Base-by-base conservation (phyloP, 306 rosid genomes). In the Prunus kanzakura region DNA sequence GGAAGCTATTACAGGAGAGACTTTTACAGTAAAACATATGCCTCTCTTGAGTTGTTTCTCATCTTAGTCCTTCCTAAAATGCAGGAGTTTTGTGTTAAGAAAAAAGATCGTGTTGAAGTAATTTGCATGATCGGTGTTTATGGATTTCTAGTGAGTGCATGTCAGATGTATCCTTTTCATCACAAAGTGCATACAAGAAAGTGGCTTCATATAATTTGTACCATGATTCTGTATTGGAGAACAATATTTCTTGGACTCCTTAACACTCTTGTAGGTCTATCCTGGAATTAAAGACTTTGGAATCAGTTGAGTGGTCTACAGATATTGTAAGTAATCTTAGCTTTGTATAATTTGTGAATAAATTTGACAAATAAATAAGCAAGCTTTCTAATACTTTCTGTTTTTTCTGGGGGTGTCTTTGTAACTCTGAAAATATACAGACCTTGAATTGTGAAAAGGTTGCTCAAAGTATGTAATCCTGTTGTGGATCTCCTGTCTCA, bases 51-150 rank as follows among this genome's bases (percentile, higher is more conserved):
- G 63, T 71, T 64, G 29, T 16, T 54, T 51, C 66, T 27, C 43
- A 54, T 84, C 54, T 11, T 52, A 67, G 51, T n/a, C 20, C 72
- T 76, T 30, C 13, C 2, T 78, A 11, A 67, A 82, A 66, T 79
- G 87, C 87, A 91, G 93, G 96, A 91, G 77, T 91, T 82, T 52
- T 88, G 83, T 76, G 93, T 87, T 2, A 91, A 88, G 88, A 82
- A 76, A 64, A 88, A 85, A 50, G 91, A 91, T 61, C 90, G 85
- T 1, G 76, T 85, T 47, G 96, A 91, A 80, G 87, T 82, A 2
- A 80, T 91, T 72, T 63, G 80, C 57, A 91, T 91, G 96, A 45
- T 91, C 5, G 91, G 93, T 58, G 64, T 84, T 76, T 91, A 57
- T 69, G 96, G 90, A 61, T 82, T 77, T 30, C 72, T 88, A 68